phyloP scores from a whole-genome alignment of 352 stramenopile genomes.

The Pythium aquatile region DNA sequence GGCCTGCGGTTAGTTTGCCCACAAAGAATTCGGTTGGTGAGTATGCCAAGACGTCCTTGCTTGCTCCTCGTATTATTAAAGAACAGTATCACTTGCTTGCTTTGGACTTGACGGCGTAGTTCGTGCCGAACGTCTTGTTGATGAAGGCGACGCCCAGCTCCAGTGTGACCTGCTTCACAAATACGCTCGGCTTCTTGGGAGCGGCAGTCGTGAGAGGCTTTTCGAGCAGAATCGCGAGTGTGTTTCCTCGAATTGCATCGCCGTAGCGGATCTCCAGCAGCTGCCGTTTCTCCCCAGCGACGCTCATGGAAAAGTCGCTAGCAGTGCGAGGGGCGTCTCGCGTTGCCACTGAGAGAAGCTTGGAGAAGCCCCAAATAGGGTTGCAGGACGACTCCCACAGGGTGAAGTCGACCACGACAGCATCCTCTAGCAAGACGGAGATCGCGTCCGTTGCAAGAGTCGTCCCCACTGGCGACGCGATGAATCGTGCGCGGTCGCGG shows the following conservation, averaged over 20 bases:
- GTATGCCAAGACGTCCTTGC: neutral
- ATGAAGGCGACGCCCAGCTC: conserved; percentile 45
- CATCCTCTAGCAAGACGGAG: conserved; percentile 35
- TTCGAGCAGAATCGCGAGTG: conserved; percentile 26
- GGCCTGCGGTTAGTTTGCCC: neutral
- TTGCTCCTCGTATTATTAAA: neutral
- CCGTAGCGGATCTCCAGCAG: conserved; percentile 25
- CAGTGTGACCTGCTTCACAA: conserved; percentile 44
- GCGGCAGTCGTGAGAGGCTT: conserved; percentile 1
- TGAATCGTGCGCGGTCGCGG: conserved; percentile 41
- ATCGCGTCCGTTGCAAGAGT: conserved; percentile 45
- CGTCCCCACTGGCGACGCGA: conserved; percentile 24
- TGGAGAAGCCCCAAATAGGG: conserved; percentile 50
- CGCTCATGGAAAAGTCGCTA: conserved; percentile 31
- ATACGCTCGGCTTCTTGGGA: conserved; percentile 18
- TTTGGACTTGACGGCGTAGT: conserved; percentile 27
- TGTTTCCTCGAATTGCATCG: conserved; percentile 35
- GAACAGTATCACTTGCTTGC: conserved; percentile 9
- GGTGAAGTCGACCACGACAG: conserved; percentile 51
- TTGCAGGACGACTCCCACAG: conserved; percentile 50
- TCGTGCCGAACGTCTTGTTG: conserved; percentile 48
- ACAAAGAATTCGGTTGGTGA: neutral
- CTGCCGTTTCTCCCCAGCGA: conserved; percentile 11
- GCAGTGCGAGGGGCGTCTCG: neutral
- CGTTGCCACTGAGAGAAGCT: conserved; percentile 26